Base-by-base conservation (phyloP, 2,329 filamentous ascomycete genomes). In the Alternaria brassicae region DNA sequence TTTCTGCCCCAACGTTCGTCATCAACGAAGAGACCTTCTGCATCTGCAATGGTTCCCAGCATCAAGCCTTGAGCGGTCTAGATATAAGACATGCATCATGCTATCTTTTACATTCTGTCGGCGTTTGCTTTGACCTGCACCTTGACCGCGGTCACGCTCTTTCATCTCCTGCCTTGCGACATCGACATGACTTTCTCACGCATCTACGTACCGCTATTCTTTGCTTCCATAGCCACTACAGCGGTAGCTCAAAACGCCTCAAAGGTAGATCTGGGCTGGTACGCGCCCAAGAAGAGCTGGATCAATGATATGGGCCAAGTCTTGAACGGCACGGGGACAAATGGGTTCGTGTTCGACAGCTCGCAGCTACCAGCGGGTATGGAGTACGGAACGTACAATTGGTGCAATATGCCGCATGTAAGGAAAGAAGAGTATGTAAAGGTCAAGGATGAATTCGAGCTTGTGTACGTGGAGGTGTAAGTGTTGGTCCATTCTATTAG, bases 361-460 rank as follows among this genome's bases (percentile, higher is more conserved):
- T 91, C 89, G 1, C 66, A 79, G 1, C 85, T 85, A 0, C 86
- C 90, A 0, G 78, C 82, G 53, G 71, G 72, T 6, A 72, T 77
- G 0, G 67, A 81, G 36, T 89, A 91, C 76, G 86, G 87, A 6
- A 83, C 80, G 1, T 93, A 93, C 77, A 92, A 94, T 75, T 94
- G 83, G 83, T 95, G 91, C 78, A 93, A 95, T 72, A 95, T 95
- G 91, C 91, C 92, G 1, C 92, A 94, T 78, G 89, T 91, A n/a
- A 84, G 91, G 30, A 79, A 75, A 21, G 77, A 77, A 13, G 89
- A 91, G 69, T 95, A 95, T 71, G 75, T 82, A 13, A 82, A 77
- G 60, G 80, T 84, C 0, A 68, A 79, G 1, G 63, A 77, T 0
- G 84, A 84, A n/a, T 92, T 86, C 72, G 81, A 88, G 67, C 79